Conservation (phyloP, 2,329 filamentous ascomycete genomes). For the Bipolaris gigantea region DNA sequence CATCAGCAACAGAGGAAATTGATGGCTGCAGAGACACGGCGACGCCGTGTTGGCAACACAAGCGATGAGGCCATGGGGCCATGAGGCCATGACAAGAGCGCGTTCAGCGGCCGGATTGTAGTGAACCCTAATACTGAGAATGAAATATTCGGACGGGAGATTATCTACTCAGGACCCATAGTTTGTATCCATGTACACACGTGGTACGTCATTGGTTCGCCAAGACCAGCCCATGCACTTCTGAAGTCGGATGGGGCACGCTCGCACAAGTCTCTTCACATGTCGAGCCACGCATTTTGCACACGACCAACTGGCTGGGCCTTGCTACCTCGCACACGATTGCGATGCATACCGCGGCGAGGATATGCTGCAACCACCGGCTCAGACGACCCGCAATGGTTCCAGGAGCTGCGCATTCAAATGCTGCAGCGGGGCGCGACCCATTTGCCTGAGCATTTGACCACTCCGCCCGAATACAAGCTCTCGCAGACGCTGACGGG, state of each 20-base stretch:
- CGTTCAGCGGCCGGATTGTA: neutral
- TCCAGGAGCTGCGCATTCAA: conserved; percentile 29
- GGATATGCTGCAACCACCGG: conserved; percentile 15
- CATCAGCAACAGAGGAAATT: neutral
- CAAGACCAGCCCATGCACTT: conserved; percentile 7
- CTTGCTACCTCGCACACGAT: conserved; percentile 16
- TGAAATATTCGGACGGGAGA: neutral
- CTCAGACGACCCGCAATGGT: conserved; percentile 25
- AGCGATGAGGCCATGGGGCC: neutral
- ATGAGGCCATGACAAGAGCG: neutral
- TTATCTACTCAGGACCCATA: neutral
- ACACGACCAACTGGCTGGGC: conserved; percentile 14
- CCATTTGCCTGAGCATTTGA: conserved; percentile 59
- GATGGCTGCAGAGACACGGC: neutral
- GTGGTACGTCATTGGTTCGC: conserved; percentile 5
- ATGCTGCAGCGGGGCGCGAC: conserved; percentile 55
- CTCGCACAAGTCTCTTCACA: conserved; percentile 11
- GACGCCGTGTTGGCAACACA: neutral
- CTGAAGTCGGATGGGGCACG: neutral
- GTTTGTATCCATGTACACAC: neutral
- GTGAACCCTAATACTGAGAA: neutral
- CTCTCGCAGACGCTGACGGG: conserved; percentile 54
- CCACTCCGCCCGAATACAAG: conserved; percentile 62
- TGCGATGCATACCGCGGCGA: conserved; percentile 18
- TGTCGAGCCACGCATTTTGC: conserved; percentile 24